phyloP scores from a whole-genome alignment of 352 stramenopile genomes.

The Elongisporangium undulatum region DNA sequence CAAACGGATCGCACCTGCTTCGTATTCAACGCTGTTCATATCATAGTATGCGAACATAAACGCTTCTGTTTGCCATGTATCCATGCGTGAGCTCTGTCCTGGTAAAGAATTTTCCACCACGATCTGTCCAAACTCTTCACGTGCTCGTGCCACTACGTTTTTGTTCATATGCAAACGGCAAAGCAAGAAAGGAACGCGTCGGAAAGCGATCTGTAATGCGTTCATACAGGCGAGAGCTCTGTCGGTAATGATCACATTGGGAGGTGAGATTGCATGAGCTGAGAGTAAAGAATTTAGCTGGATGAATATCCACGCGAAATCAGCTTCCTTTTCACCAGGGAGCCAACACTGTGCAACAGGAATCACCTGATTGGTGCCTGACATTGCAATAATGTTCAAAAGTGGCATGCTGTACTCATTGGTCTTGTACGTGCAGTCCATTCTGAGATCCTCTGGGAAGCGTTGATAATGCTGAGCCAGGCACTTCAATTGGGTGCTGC shows the following conservation, averaged over 20 bases:
- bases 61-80: too few relatives aligned
- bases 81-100: too few relatives aligned
- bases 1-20: too few relatives aligned
- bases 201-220: constrained; percentile 4
- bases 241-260: constrained; percentile 6
- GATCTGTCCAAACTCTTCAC: too few relatives aligned
- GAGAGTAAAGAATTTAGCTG: neutral
- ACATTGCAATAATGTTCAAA: constrained; percentile 9
- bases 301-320: constrained; percentile 5
- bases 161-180: constrained; percentile 16
- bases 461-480: too few relatives aligned
- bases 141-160: too few relatives aligned
- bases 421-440: constrained; percentile 7
- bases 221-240: constrained; percentile 9
- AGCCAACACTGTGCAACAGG: constrained; percentile 5
- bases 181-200: neutral
- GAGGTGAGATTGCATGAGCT: neutral
- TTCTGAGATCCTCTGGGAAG: too few relatives aligned
- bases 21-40: too few relatives aligned
- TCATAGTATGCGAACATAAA: too few relatives aligned
- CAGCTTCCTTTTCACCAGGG: constrained; percentile 4
- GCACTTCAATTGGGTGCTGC: too few relatives aligned
- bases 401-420: constrained; percentile 5
- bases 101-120: too few relatives aligned
- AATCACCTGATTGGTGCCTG: constrained; percentile 9